Evolutionary conservation across 2,329 filamentous ascomycete genomes (phyloP).

Genomic region (Hypoxylon sp.): DNA sequence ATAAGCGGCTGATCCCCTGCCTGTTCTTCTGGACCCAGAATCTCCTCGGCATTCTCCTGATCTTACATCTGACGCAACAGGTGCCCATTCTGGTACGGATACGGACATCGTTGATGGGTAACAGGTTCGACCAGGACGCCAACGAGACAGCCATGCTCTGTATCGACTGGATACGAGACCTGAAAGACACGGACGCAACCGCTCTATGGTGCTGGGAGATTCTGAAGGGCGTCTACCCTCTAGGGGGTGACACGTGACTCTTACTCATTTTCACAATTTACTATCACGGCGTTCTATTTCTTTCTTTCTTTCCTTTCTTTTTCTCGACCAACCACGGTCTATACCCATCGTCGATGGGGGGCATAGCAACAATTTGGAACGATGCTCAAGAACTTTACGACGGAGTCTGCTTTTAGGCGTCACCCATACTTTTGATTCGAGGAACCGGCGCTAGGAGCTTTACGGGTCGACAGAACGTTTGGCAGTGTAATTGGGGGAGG

Average conservation of each 20-base stretch:
- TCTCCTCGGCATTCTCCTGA: slow-evolving; percentile 64
- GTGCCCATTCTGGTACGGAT: slow-evolving; percentile 60
- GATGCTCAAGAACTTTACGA: background rate
- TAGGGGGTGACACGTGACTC: slow-evolving; percentile 43
- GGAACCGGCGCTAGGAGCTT: slow-evolving; percentile 29
- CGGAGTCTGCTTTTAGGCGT: background rate
- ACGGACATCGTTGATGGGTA: slow-evolving; percentile 56
- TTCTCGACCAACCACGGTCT: too few species aligned
- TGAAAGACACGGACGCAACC: slow-evolving; percentile 61
- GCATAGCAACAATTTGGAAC: slow-evolving; percentile 26
- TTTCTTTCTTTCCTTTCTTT: too few species aligned
- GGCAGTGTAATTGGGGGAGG: background rate
- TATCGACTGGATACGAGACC: slow-evolving; percentile 66
- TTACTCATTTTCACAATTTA: background rate
- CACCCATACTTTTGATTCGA: slow-evolving; percentile 15
- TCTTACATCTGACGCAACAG: slow-evolving; percentile 62
- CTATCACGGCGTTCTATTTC: slow-evolving; percentile 5
- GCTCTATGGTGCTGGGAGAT: slow-evolving; percentile 65
- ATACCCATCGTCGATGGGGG: background rate
- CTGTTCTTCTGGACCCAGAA: slow-evolving; percentile 70
- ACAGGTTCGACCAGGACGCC: slow-evolving; percentile 59
- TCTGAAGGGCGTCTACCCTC: slow-evolving; percentile 55
- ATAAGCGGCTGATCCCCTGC: slow-evolving; percentile 66
- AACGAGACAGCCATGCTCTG: slow-evolving; percentile 59
- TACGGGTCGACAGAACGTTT: slow-evolving; percentile 14